Evolutionary conservation across 83 land plant species (phyloP).

Genomic region (Isoetes engelmannii): DNA sequence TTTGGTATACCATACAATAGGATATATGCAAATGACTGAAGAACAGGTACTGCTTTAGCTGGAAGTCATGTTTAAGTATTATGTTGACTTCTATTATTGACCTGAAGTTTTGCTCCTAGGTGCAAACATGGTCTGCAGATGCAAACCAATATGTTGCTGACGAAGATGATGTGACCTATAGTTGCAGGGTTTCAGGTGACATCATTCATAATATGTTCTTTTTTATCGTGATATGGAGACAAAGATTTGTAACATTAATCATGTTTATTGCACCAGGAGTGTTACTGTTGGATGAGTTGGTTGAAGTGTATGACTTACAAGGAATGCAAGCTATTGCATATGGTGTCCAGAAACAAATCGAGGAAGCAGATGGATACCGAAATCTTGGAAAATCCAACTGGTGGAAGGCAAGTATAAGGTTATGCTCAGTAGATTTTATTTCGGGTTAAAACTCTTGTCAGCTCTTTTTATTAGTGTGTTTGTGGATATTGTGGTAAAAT

Average conservation of each 20-base stretch:
- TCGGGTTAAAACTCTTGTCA: background rate
- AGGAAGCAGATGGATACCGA: conserved; percentile 57
- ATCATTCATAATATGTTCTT: background rate
- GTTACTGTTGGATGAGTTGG: conserved; percentile 70
- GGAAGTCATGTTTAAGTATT: background rate
- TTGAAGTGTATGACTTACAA: conserved; percentile 37
- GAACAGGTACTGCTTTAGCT: conserved; percentile 61
- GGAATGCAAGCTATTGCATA: conserved; percentile 62
- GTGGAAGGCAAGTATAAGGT: conserved; percentile 71
- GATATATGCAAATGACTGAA: conserved; percentile 88
- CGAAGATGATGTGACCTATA: conserved; percentile 82
- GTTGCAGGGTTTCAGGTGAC: conserved; percentile 90
- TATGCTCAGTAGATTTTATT: background rate
- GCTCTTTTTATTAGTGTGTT: conserved; percentile 3
- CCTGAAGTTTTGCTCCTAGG: conserved; percentile 31
- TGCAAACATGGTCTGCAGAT: conserved; percentile 74
- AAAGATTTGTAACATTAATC: background rate
- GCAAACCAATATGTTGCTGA: conserved; percentile 90
- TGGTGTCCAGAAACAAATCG: conserved; percentile 46
- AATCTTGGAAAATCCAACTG: conserved; percentile 52
- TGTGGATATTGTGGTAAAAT: background rate
- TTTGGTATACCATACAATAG: conserved; percentile 68
- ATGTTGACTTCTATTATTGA: background rate
- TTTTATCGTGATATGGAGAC: too few relatives aligned
- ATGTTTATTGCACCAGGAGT: conserved; percentile 42